A percentile compares a stretch with the other conserved stretches of the same genome.
Conservation (phyloP, 306 rosid genomes). For the Corylus avellana region DNA sequence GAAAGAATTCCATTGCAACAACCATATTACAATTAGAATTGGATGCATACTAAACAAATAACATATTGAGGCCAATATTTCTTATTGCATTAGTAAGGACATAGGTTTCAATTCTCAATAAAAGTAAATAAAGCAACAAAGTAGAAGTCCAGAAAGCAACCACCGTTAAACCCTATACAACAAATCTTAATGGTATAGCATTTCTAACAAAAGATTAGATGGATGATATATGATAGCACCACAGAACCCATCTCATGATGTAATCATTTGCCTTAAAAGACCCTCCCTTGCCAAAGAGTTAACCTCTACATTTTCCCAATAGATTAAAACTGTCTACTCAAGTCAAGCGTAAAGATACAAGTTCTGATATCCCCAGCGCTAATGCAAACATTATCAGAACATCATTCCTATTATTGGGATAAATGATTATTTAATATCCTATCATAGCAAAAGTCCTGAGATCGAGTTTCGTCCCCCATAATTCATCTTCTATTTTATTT, state of each 20-base stretch:
- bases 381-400: not conserved
- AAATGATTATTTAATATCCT: no score
- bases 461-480: no score
- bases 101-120: not conserved
- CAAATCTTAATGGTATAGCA: not conserved
- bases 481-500: no score
- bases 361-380: not conserved
- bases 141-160: not conserved
- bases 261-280: not conserved
- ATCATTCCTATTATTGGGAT: not conserved
- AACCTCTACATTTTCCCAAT: not conserved
- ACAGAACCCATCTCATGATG: not conserved
- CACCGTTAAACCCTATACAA: not conserved
- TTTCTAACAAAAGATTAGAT: constrained; percentile 8
- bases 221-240: not conserved
- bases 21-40: not conserved
- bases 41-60: not conserved
- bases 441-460: no score
- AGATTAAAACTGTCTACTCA: not conserved
- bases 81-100: not conserved
- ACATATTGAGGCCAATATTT: not conserved
- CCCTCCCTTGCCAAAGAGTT: not conserved
- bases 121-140: not conserved
- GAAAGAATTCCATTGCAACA: constrained; percentile 18
- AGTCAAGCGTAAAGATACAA: not conserved